Conservation (phyloP, 768 basidiomycete species). For the Auricularia sp. region DNA sequence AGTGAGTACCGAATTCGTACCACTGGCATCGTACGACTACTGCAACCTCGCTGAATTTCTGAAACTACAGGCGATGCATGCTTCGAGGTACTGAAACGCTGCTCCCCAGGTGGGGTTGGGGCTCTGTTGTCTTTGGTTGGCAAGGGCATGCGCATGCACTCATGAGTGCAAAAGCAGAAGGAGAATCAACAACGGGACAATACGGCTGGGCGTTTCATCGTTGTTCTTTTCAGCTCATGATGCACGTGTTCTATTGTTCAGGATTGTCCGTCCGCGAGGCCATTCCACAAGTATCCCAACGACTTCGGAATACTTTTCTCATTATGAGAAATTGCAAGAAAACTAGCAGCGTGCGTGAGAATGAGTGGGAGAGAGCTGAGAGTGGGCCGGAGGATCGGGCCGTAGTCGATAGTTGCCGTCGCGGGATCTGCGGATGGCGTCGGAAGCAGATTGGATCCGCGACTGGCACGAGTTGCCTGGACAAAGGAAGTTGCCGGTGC, state of each 20-base stretch:
- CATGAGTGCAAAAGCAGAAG: not conserved
- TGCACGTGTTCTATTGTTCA: not conserved
- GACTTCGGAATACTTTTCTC: not conserved
- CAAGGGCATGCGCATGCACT: not conserved
- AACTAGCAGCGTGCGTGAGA: too few species aligned
- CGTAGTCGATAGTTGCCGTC: not conserved
- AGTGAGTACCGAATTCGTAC: too few species aligned
- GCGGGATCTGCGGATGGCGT: not conserved
- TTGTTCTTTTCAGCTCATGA: not conserved
- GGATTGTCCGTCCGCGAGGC: not conserved
- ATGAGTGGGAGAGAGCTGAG: too few species aligned
- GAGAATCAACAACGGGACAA: conserved; percentile 5
- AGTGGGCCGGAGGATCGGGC: not conserved
- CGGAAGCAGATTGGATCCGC: not conserved
- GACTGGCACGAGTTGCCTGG: not conserved
- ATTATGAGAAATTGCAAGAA: too few species aligned
- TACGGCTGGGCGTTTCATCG: not conserved
- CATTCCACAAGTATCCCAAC: not conserved
- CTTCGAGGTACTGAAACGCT: too few species aligned
- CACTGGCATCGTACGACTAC: too few species aligned
- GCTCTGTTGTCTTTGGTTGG: not conserved
- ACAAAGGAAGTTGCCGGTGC: not conserved
- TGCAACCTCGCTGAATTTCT: too few species aligned
- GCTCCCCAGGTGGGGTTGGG: too few species aligned
- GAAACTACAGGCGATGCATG: too few species aligned